Percentiles rank a stretch among this genome's conserved stretches.
phyloP scores from a whole-genome alignment of 2,329 filamentous ascomycete genomes.

The Neospermospora avenae region DNA sequence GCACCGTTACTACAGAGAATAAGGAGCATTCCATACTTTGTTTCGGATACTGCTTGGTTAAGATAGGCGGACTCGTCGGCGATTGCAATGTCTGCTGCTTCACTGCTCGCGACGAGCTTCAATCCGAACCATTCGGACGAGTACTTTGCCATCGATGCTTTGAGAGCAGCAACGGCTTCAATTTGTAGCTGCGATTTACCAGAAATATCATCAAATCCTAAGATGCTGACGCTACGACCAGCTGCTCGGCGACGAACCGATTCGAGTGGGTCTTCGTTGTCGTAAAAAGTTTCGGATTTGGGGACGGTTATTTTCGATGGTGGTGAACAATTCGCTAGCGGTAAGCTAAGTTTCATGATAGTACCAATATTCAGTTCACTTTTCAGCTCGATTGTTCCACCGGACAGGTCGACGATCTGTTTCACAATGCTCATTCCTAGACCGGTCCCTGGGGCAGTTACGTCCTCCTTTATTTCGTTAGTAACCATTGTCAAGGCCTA shows the following conservation, averaged over 20 bases:
- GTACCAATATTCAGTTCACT: conserved; percentile 53
- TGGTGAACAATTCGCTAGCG: conserved; percentile 25
- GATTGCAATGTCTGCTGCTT: conserved; percentile 21
- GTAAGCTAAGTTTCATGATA: conserved; percentile 48
- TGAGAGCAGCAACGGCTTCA: conserved; percentile 14
- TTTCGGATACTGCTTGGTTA: conserved; percentile 6
- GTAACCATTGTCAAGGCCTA: conserved; percentile 16
- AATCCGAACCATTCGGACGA: conserved; percentile 24
- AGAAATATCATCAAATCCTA: conserved; percentile 20
- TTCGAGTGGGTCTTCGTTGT: conserved; percentile 14
- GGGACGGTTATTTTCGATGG: not conserved
- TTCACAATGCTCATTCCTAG: conserved; percentile 63
- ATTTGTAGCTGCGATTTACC: conserved; percentile 17
- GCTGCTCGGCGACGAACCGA: conserved; percentile 19
- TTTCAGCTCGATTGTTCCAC: conserved; percentile 55
- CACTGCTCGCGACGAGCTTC: conserved; percentile 4
- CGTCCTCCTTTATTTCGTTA: conserved; percentile 50
- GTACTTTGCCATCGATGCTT: conserved; percentile 25
- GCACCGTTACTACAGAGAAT: conserved; percentile 25
- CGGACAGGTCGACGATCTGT: conserved; percentile 57
- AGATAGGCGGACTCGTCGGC: conserved; percentile 23
- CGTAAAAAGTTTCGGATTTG: not conserved
- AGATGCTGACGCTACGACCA: conserved; percentile 22
- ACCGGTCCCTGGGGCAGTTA: conserved; percentile 56
- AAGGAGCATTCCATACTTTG: conserved; percentile 14